Evolutionary conservation across 139 green algal species (phyloP).

Genomic region (Chlamydomonas asymmetrica): DNA sequence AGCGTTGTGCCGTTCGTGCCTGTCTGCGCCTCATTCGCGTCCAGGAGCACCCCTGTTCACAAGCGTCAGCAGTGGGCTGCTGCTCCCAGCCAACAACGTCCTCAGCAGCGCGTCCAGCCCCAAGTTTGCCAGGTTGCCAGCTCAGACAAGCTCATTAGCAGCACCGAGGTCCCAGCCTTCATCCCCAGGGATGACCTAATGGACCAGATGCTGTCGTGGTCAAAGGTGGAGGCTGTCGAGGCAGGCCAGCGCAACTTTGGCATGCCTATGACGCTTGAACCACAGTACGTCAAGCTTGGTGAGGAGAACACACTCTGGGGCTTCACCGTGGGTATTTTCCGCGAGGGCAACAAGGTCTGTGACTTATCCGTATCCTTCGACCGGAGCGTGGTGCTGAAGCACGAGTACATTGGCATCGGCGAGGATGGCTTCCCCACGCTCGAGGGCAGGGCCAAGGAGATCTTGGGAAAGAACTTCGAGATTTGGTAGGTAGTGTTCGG

Average conservation of each 20-base stretch:
- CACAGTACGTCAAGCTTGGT: conserved; percentile 33
- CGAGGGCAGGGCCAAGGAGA: conserved; percentile 67
- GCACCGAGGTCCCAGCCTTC: conserved; percentile 81
- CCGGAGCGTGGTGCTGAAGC: conserved; percentile 54
- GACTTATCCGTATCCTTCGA: conserved; percentile 79
- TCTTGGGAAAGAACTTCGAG: conserved; percentile 78
- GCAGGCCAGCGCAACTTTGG: conserved; percentile 71
- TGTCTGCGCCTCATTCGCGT: no score
- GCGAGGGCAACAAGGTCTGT: conserved; percentile 61
- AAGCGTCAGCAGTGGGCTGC: no score
- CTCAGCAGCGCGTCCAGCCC: no score
- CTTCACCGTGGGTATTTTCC: conserved; percentile 70
- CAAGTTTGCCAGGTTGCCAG: background rate
- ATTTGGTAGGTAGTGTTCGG: no score
- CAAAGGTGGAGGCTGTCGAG: conserved; percentile 68
- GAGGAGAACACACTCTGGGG: conserved; percentile 58
- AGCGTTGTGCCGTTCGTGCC: no score
- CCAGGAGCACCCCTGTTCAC: no score
- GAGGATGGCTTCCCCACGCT: conserved; percentile 75
- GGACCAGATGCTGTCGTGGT: conserved; percentile 80
- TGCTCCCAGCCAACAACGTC: no score
- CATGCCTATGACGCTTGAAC: conserved; percentile 63
- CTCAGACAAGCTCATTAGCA: conserved; percentile 64
- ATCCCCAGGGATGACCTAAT: conserved; percentile 82
- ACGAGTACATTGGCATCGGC: conserved; percentile 76